Percentiles rank a stretch among this genome's conserved stretches.
Evolutionary conservation across 768 basidiomycete species (phyloP).

Genomic region (Daedalea quercina): DNA sequence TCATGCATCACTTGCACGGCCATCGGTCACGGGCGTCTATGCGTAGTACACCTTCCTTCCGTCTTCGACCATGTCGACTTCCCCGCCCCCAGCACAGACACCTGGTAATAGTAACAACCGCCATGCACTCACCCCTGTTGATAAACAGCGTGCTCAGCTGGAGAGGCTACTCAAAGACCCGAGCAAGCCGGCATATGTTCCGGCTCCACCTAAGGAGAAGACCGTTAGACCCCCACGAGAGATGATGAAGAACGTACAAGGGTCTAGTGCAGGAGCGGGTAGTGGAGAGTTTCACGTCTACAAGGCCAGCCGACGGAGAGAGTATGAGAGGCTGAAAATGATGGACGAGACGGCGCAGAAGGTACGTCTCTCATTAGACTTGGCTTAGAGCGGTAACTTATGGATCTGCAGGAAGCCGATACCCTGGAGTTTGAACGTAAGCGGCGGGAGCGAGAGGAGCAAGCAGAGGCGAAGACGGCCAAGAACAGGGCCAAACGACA

Average conservation of each 20-base stretch:
- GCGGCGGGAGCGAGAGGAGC: slow-evolving; percentile 61
- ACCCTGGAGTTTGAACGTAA: slow-evolving; percentile 70
- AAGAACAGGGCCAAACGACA: slow-evolving; percentile 93
- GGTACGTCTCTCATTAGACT: no score
- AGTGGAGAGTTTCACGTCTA: slow-evolving; percentile 99
- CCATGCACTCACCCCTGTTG: slow-evolving; percentile 45
- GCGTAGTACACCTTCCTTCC: background rate
- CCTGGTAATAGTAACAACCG: slow-evolving; percentile 18
- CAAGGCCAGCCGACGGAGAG: slow-evolving; percentile 88
- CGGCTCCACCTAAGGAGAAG: slow-evolving; percentile 78
- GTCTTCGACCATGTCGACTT: slow-evolving; percentile 18
- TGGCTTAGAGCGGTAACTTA: no score
- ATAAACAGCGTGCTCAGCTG: slow-evolving; percentile 59
- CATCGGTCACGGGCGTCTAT: background rate
- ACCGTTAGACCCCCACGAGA: slow-evolving; percentile 75
- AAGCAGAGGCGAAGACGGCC: slow-evolving; percentile 81
- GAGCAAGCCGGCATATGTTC: slow-evolving; percentile 71
- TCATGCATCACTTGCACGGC: no score
- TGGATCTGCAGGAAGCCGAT: slow-evolving; percentile 52
- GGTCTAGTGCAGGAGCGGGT: slow-evolving; percentile 94
- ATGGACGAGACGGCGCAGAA: slow-evolving; percentile 79
- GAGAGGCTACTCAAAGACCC: slow-evolving; percentile 90
- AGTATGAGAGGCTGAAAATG: slow-evolving; percentile 90
- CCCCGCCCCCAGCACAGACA: slow-evolving; percentile 22
- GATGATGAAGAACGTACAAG: slow-evolving; percentile 99